A percentile compares a stretch with the other conserved stretches of the same genome.
Evolutionary conservation across 257 asterid species (phyloP).

Genomic region (Solanum gracilifrons): DNA sequence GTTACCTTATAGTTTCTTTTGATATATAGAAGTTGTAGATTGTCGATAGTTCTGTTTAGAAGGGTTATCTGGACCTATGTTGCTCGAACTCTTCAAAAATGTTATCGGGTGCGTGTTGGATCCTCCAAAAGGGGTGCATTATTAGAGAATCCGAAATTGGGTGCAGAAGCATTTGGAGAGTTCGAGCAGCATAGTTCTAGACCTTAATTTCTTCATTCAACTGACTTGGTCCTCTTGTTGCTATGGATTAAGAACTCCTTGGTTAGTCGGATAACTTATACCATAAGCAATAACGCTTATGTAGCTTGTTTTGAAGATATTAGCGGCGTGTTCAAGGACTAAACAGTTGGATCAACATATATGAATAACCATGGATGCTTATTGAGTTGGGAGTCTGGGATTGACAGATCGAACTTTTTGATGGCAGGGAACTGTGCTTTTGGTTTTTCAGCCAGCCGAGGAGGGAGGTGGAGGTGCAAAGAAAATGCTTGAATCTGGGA

Average conservation of each 20-base stretch:
- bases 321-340: neutral
- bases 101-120: neutral
- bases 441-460: slow-evolving; percentile 81
- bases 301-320: neutral
- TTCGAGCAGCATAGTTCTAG: neutral
- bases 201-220: neutral
- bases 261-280: neutral
- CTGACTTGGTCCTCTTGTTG: neutral
- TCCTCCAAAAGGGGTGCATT: neutral
- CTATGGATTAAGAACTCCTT: neutral
- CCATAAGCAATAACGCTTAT: neutral
- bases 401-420: neutral
- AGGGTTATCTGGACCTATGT: neutral
- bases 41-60: neutral
- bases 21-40: neutral
- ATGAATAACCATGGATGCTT: neutral
- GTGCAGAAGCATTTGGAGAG: neutral
- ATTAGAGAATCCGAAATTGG: neutral
- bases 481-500: slow-evolving; percentile 46
- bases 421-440: slow-evolving; percentile 48
- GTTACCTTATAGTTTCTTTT: neutral
- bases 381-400: neutral
- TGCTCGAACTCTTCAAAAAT: neutral
- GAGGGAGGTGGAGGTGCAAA: slow-evolving; percentile 75
- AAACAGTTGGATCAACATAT: neutral